Evolutionary conservation across 2,329 filamentous ascomycete genomes (phyloP), one percentile per base, ranked within the genome.

Genomic region (Paracoccidioides lutzii): DNA sequence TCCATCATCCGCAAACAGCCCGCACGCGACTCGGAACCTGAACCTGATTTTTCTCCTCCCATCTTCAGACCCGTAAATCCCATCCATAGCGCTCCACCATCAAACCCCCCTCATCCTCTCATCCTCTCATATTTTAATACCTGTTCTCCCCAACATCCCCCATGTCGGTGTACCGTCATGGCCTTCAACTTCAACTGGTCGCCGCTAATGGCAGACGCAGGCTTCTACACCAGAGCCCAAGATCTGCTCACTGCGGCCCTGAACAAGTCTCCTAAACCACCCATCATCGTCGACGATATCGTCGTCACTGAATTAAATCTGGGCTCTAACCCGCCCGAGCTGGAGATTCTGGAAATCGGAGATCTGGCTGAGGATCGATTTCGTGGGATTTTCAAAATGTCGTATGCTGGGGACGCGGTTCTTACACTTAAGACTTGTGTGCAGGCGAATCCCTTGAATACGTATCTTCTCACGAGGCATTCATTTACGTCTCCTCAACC

Each of bases 161-260:
- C 42, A 40, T 55, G 43, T 51, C 53, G 45, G 28, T 59, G 53
- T 51, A 48, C 62, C 59, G 63, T 60, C 74, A 98, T 98, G 93
- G 93, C 93, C 64, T 98, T 98, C 87, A 97, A 97, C 79, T 98
- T 98, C 87, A 97, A 97, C 88, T 98, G 93, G 93, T 95, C 90
- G 81, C 93, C 93, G 69, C 81, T 98, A 62, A 93, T 94, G 75
- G 91, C 91, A 68, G 93, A 97, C 76, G 91, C 88, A 67, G 82
- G 84, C 64, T 93, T 93, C 73, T 91, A 91, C 74, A 82, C 87
- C 69, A 86, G 90, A 64, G 91, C 93, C 53, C 87, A 90, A 71
- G 90, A 97, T 70, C 87, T 97, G 71, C 81, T 98, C 65, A 98
- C 93, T 32, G 85, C 88, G 57, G 93, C 93, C 40, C 79, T 98